These are phyloP conservation scores for Podospora didyma DNA, from an alignment of 495 filamentous ascomycete species.

Conservation along the genomic window DNA sequence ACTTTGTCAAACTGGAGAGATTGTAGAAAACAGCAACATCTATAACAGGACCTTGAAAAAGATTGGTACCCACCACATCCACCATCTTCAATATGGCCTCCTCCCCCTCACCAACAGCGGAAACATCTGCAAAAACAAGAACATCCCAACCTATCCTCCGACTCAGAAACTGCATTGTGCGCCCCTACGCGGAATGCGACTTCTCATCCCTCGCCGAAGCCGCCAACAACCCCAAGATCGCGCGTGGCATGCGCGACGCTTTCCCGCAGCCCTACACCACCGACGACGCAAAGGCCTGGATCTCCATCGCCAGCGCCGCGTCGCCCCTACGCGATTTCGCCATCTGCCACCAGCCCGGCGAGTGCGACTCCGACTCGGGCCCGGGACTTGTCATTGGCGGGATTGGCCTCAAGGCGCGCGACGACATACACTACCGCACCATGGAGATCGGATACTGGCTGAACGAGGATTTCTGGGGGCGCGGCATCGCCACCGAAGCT, in stretches of 20 bases:
- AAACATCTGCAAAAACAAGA: no score
- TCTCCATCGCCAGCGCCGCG: constrained; percentile 7
- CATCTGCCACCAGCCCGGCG: constrained; percentile 26
- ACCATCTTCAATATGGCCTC: no score
- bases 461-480: constrained; percentile 31
- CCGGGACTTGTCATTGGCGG: constrained; percentile 19
- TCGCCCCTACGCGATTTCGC: constrained; percentile 22
- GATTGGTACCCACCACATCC: no score
- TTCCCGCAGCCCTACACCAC: constrained; percentile 38
- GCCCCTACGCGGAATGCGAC: constrained; percentile 28
- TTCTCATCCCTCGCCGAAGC: constrained; percentile 17
- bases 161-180: constrained; percentile 19
- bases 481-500: constrained; percentile 31
- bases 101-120: no score
- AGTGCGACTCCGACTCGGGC: no score
- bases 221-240: constrained; percentile 29
- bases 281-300: constrained; percentile 25
- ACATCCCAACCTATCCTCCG: constrained; percentile 12
- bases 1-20: no score
- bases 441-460: constrained; percentile 40
- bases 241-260: constrained; percentile 28
- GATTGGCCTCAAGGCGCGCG: constrained; percentile 27
- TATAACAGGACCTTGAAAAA: no score
- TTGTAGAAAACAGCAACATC: no score
- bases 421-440: constrained; percentile 28